Evolutionary conservation across 2,329 filamentous ascomycete genomes (phyloP).

Genomic region (Leptosphaerulina australis): DNA sequence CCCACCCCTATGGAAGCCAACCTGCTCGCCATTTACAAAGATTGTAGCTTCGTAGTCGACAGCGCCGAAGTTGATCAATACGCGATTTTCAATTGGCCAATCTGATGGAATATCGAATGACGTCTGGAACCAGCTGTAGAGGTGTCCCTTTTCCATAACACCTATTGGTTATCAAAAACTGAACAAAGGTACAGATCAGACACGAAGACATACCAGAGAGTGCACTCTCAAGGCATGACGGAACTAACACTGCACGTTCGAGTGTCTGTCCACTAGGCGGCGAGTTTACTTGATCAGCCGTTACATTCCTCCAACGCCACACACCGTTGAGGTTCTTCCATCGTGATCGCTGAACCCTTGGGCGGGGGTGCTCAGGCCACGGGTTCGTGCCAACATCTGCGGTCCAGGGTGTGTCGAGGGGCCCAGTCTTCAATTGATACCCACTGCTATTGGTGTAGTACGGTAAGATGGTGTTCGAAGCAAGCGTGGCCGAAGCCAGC

Average conservation of each 20-base stretch:
- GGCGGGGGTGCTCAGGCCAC: conserved; percentile 65
- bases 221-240: conserved; percentile 61
- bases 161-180: conserved; percentile 35
- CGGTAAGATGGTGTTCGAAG: neutral
- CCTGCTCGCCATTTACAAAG: conserved; percentile 62
- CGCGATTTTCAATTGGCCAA: conserved; percentile 53
- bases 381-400: conserved; percentile 59
- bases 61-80: conserved; percentile 64
- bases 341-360: conserved; percentile 59
- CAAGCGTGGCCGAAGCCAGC: conserved; percentile 4
- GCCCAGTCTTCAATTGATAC: conserved; percentile 38
- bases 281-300: conserved; percentile 46
- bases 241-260: conserved; percentile 56
- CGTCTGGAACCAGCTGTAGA: conserved; percentile 58
- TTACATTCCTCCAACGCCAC: conserved; percentile 60
- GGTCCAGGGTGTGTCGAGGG: conserved; percentile 57
- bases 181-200: conserved; percentile 34
- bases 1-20: conserved; percentile 63
- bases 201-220: conserved; percentile 53
- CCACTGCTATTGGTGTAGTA: conserved; percentile 39
- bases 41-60: conserved; percentile 65
- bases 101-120: conserved; percentile 57
- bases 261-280: conserved; percentile 56
- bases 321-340: conserved; percentile 66
- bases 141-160: conserved; percentile 47